These are phyloP conservation scores for Phanerochaete sordida DNA, from an alignment of 768 basidiomycete genomes.

Conservation along the genomic window DNA sequence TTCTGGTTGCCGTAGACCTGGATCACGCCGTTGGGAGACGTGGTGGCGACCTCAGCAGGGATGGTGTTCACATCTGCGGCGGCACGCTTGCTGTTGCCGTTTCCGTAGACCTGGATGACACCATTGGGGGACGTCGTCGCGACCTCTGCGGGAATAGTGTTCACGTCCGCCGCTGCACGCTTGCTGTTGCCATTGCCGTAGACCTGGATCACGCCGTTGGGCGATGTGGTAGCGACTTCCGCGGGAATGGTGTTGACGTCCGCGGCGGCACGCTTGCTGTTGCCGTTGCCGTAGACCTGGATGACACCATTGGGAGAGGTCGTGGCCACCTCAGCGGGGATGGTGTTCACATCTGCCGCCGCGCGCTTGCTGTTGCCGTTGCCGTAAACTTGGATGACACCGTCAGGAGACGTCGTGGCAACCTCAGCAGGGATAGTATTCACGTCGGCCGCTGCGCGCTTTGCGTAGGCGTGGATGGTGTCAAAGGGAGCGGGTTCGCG, in stretches of 20 bases:
- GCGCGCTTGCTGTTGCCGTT: not conserved
- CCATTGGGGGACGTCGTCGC: constrained; percentile 29
- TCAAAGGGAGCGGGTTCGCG: constrained; percentile 34
- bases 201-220: constrained; percentile 14
- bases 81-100: not conserved
- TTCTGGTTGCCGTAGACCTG: constrained; percentile 10
- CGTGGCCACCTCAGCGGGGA: constrained; percentile 31
- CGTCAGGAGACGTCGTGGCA: constrained; percentile 28
- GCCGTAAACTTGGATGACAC: constrained; percentile 26
- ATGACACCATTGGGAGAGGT: constrained; percentile 34
- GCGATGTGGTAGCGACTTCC: constrained; percentile 18
- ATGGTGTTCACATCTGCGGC: constrained; percentile 22
- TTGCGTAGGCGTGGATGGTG: constrained; percentile 40
- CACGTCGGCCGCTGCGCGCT: constrained; percentile 19
- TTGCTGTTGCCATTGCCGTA: constrained; percentile 14
- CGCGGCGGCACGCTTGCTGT: constrained; percentile 13
- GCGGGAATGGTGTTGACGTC: constrained; percentile 25
- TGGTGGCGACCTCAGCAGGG: constrained; percentile 32
- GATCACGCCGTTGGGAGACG: constrained; percentile 25
- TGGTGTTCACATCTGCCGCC: constrained; percentile 20
- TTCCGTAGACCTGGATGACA: constrained; percentile 24
- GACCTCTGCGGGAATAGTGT: constrained; percentile 28
- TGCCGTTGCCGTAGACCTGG: constrained; percentile 22
- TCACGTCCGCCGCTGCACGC: constrained; percentile 23
- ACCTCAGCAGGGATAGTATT: constrained; percentile 30